These are phyloP conservation scores for Lepidopterella palustris DNA, from an alignment of 495 filamentous ascomycete species.

Conservation along the genomic window DNA sequence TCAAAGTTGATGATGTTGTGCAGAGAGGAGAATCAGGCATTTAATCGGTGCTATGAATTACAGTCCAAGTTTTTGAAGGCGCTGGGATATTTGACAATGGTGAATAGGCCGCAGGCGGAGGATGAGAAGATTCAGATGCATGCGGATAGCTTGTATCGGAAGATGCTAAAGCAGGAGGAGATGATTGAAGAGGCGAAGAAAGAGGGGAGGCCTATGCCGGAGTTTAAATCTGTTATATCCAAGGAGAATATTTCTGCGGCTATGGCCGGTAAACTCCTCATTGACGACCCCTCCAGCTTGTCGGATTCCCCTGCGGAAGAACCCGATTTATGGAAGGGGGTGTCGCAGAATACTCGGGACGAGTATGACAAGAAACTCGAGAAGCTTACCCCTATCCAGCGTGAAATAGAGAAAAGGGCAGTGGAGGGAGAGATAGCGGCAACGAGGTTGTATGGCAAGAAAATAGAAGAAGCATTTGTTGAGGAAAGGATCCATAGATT, in stretches of 20 bases:
- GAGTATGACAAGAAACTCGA: slow-evolving; percentile 30
- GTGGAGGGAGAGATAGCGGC: slow-evolving; percentile 32
- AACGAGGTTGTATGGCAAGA: slow-evolving; percentile 24
- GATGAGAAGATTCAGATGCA: slow-evolving; percentile 95
- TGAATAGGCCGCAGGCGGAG: slow-evolving; percentile 55
- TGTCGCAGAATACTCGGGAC: slow-evolving; percentile 23
- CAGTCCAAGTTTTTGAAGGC: slow-evolving; percentile 86
- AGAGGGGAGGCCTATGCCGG: slow-evolving; percentile 25
- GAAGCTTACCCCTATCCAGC: slow-evolving; percentile 25
- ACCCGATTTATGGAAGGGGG: slow-evolving; percentile 15
- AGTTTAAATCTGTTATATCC: slow-evolving; percentile 27
- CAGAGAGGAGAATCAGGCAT: slow-evolving; percentile 56
- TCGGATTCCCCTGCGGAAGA: neutral
- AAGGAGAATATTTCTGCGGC: slow-evolving; percentile 17
- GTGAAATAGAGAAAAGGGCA: slow-evolving; percentile 32
- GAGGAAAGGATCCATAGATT: slow-evolving; percentile 30
- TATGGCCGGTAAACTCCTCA: slow-evolving; percentile 1
- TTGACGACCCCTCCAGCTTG: neutral
- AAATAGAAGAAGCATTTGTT: slow-evolving; percentile 24
- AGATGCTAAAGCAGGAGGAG: slow-evolving; percentile 71
- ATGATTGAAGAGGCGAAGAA: slow-evolving; percentile 58
- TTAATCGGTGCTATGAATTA: slow-evolving; percentile 74
- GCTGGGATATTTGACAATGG: slow-evolving; percentile 73
- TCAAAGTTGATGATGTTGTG: slow-evolving; percentile 64
- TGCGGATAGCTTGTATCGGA: slow-evolving; percentile 80